Evolutionary conservation across 768 basidiomycete species (phyloP), one percentile per base, ranked within the genome.

Genomic region (Boletus bicolor): DNA sequence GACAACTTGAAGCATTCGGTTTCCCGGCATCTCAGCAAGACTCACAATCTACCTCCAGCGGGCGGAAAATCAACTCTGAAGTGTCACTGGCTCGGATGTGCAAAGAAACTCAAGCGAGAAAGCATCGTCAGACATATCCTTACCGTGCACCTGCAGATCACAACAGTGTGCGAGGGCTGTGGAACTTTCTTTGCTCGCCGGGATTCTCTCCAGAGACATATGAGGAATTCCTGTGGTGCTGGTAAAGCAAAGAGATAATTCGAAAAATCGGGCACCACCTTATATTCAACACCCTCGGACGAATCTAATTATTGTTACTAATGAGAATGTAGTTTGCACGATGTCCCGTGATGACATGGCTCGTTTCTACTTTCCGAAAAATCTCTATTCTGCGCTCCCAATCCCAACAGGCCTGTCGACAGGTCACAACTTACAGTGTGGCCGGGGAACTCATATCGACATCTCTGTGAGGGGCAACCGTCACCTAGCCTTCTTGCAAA

Each of bases 181-280:
- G 65, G 68, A 8, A 54, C 63, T 2, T 43, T 43, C 8, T 69
- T 71, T 54, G 68, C 68, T 21, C 65, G 68, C 24, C 46, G 3
- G 11, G 68, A 69, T 21, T 69, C 68, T 19, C 59, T 71, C 11
- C 67, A 56, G 49, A 58, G 68, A 3, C 68, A 69, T 5, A 41
- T 60, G 7, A 64, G 21, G 38, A 66, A 66, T 4, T 59, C 65
- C 6, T 60, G 65, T 7, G 63, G 37, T 11, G 42, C 44, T 6
- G 1, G 8, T 39, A 53, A 49, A 14, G 17, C 8, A 44, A 28
- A 35, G 7, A n/a, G 1, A 19, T 39, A 5, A 35, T 2, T 4
- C 8, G n/a, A 15, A 15, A n/a, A 24, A 5, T 8, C 26, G 26
- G n/a, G 30, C 21, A 3, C 14, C 5, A 24, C 4, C 19, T 17